phyloP scores from a whole-genome alignment of 73 alveolate species.

The Tetrahymena malaccensis region DNA sequence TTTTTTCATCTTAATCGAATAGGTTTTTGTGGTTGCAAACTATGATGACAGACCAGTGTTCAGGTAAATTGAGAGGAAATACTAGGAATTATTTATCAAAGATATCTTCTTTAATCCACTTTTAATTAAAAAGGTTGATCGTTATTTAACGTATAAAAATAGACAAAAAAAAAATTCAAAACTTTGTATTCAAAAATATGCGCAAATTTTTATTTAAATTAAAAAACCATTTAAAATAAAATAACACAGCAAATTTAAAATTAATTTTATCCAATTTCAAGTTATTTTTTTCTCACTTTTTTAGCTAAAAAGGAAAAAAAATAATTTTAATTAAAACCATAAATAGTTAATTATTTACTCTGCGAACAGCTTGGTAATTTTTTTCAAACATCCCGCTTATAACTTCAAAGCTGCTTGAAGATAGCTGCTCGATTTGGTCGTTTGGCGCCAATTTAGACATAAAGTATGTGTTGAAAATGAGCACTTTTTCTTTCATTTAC shows the following conservation, averaged over 20 bases:
- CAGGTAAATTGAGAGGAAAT: conserved; percentile 37
- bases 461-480: conserved; percentile 25
- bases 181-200: background rate
- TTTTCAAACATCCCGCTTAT: background rate
- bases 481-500: background rate
- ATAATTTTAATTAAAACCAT: background rate
- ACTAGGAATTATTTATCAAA: conserved; percentile 28
- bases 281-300: no score
- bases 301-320: no score
- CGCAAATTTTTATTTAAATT: background rate
- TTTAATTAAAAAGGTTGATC: background rate
- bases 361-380: background rate
- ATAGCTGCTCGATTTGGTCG: conserved; percentile 2
- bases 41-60: conserved; percentile 27
- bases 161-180: background rate
- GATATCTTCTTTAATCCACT: conserved; percentile 40
- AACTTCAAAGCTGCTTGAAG: background rate
- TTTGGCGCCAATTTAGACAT: conserved; percentile 20
- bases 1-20: background rate
- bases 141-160: background rate
- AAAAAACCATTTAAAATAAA: no score
- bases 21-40: background rate
- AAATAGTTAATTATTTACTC: background rate
- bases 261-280: no score
- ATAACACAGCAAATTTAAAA: no score